Evolutionary conservation across 1,139 yeast species (phyloP).

Genomic region (Candida sp.): DNA sequence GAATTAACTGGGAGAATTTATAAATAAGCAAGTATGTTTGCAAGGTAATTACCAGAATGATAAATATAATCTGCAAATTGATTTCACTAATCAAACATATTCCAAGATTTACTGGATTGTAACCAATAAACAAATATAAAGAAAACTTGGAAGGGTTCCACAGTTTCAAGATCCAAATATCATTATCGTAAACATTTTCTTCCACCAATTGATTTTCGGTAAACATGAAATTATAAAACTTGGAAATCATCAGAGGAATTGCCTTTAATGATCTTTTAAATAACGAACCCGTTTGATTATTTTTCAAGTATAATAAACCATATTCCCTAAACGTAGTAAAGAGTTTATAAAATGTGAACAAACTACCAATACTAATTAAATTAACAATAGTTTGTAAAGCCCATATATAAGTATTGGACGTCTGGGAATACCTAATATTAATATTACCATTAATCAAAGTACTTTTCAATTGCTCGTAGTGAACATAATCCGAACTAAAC

Average conservation of each 20-base stretch:
- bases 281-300: slow-evolving; percentile 39
- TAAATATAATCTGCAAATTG: slow-evolving; percentile 33
- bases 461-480: slow-evolving; percentile 30
- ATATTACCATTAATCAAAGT: slow-evolving; percentile 2
- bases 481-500: slow-evolving; percentile 15
- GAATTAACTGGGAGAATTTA: slow-evolving; percentile 44
- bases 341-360: slow-evolving; percentile 29
- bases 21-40: slow-evolving; percentile 38
- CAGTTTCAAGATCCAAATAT: slow-evolving; percentile 51
- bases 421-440: neutral
- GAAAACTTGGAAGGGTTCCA: slow-evolving; percentile 61
- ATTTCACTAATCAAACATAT: slow-evolving; percentile 30
- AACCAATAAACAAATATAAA: slow-evolving; percentile 44
- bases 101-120: slow-evolving; percentile 53
- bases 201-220: slow-evolving; percentile 2
- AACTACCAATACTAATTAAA: slow-evolving; percentile 15
- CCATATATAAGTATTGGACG: slow-evolving; percentile 13
- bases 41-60: slow-evolving; percentile 34
- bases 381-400: slow-evolving; percentile 13
- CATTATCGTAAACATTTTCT: slow-evolving; percentile 13
- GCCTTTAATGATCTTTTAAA: slow-evolving; percentile 6
- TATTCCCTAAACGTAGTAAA: slow-evolving; percentile 32
- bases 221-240: neutral
- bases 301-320: slow-evolving; percentile 33
- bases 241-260: neutral